Percentiles rank a stretch among this genome's conserved stretches.
These are phyloP conservation scores for Eutrema japonicum DNA, from an alignment of 345 rosid species.

Conservation along the genomic window DNA sequence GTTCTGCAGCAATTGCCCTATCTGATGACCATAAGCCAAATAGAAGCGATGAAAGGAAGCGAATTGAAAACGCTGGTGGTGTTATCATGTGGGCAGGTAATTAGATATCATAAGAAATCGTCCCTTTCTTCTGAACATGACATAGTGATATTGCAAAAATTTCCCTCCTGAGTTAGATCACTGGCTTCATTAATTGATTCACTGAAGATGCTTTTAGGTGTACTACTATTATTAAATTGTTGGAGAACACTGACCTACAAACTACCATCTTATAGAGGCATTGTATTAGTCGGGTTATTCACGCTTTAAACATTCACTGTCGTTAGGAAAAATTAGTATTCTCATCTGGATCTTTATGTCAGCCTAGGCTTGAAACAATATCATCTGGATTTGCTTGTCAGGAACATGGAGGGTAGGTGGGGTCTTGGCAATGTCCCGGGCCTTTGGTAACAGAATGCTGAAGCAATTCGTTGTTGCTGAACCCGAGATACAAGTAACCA, in stretches of 20 bases:
- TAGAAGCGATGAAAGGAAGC: slow-evolving; percentile 94
- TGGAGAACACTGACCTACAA: slow-evolving; percentile 2
- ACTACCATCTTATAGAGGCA: not conserved
- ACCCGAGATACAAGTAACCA: slow-evolving; percentile 93
- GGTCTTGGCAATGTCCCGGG: slow-evolving; percentile 98
- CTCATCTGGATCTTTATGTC: slow-evolving; percentile 33
- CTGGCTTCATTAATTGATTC: not conserved
- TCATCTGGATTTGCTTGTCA: slow-evolving; percentile 45
- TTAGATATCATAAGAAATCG: not conserved
- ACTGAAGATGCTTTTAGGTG: not conserved
- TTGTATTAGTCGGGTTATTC: not conserved
- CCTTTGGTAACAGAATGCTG: slow-evolving; percentile 98
- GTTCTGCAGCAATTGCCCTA: slow-evolving; percentile 76
- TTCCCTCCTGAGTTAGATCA: slow-evolving; percentile 4
- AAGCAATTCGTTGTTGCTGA: slow-evolving; percentile 98
- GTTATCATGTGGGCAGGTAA: slow-evolving; percentile 99
- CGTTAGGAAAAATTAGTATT: not conserved
- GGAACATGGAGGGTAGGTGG: slow-evolving; percentile 99
- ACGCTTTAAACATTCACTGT: slow-evolving; percentile 10
- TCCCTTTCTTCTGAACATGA: slow-evolving; percentile 17
- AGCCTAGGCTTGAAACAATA: slow-evolving; percentile 36
- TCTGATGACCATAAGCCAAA: slow-evolving; percentile 99
- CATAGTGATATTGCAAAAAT: not conserved
- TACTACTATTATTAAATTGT: slow-evolving; percentile 15
- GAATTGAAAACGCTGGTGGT: slow-evolving; percentile 97